These are phyloP conservation scores for Chrysanthemum lavandulifolium DNA, from an alignment of 129 eudicot species.

Conservation along the genomic window DNA sequence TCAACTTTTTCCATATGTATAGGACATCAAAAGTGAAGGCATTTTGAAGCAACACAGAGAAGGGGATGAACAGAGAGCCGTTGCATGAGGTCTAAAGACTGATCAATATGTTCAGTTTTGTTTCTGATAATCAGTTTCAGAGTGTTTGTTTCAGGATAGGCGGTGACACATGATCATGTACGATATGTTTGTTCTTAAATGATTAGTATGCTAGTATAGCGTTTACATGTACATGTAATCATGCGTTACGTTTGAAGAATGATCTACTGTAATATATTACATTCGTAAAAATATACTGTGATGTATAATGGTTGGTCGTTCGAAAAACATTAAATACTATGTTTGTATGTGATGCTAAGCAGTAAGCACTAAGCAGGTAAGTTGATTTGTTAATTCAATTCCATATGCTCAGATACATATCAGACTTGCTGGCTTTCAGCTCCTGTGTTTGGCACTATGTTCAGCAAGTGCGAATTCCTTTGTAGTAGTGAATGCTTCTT, in stretches of 20 bases:
- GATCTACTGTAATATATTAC: conserved; percentile 21
- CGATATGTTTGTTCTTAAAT: conserved; percentile 28
- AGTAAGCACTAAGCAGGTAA: too few species aligned
- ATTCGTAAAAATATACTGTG: background rate
- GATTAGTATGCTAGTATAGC: conserved; percentile 17
- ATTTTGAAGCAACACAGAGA: conserved; percentile 23
- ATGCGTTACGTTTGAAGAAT: conserved; percentile 18
- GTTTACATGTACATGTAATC: conserved; percentile 34
- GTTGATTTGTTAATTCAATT: too few species aligned
- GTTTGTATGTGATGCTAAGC: background rate
- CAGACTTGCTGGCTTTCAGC: too few species aligned
- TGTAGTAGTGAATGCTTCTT: too few species aligned
- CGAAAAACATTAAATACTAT: background rate
- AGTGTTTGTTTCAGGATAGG: background rate
- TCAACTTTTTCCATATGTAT: conserved; percentile 6
- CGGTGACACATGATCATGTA: conserved; percentile 20
- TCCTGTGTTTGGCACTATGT: too few species aligned
- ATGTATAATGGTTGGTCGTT: background rate
- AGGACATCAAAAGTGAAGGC: conserved; percentile 17
- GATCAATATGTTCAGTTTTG: conserved; percentile 10
- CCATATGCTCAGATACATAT: too few species aligned
- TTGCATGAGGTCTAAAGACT: conserved; percentile 17
- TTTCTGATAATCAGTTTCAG: conserved; percentile 13
- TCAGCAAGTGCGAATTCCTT: too few species aligned
- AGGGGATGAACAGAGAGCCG: conserved; percentile 26